These are phyloP conservation scores for Paraconiothyrium brasiliense DNA, from an alignment of 2,329 filamentous ascomycete genomes.

Conservation along the genomic window DNA sequence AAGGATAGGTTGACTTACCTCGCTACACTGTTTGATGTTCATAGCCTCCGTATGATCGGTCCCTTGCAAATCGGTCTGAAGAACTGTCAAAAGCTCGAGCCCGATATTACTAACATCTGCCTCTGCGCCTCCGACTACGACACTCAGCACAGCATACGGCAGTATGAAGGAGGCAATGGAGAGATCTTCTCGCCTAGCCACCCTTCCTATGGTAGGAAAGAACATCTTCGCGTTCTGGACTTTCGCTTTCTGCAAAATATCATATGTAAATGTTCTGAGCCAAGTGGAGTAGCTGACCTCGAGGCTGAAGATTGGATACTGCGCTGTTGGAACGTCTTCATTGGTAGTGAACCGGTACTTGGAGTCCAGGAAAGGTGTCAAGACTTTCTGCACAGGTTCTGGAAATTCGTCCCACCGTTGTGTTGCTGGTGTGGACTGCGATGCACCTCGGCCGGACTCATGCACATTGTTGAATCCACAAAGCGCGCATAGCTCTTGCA, in stretches of 20 bases:
- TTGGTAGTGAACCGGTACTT: constrained; percentile 73
- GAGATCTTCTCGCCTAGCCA: constrained; percentile 86
- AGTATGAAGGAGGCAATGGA: constrained; percentile 88
- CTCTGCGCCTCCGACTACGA: constrained; percentile 77
- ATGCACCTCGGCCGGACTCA: constrained; percentile 36
- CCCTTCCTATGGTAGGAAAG: constrained; percentile 81
- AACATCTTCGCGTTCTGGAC: constrained; percentile 78
- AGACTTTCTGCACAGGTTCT: constrained; percentile 77
- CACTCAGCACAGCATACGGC: constrained; percentile 85
- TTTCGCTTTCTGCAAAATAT: constrained; percentile 81
- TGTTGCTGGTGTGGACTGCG: constrained; percentile 69
- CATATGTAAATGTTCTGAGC: constrained; percentile 81
- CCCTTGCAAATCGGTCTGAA: constrained; percentile 69
- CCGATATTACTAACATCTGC: constrained; percentile 71
- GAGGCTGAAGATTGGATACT: constrained; percentile 80
- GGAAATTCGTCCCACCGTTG: constrained; percentile 82
- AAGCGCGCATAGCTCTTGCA: constrained; percentile 87
- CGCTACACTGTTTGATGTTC: constrained; percentile 83
- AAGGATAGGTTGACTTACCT: constrained; percentile 67
- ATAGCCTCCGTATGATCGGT: constrained; percentile 70
- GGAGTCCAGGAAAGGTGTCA: constrained; percentile 89
- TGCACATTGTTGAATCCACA: constrained; percentile 73
- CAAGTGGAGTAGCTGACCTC: constrained; percentile 78
- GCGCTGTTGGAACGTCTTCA: constrained; percentile 35
- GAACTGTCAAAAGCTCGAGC: constrained; percentile 77